Evolutionary conservation across 495 filamentous ascomycete genomes (phyloP), one percentile per base, ranked within the genome.

Genomic region (Annulohypoxylon nitens): DNA sequence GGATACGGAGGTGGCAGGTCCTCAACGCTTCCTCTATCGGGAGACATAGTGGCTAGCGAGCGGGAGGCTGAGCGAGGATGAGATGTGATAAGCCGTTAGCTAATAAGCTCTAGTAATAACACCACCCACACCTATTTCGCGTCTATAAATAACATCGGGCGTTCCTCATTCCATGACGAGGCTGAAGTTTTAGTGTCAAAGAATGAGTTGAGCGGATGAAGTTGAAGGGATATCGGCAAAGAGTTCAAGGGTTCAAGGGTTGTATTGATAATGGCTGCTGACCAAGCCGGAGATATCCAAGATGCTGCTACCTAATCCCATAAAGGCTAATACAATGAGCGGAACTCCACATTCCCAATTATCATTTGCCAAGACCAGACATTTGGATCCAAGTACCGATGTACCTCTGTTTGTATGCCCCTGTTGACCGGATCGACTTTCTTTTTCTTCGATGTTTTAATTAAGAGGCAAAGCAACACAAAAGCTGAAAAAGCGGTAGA

Each of bases 21-120:
- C 30, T 75, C 66, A 37, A 25, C 18, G n/a, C 14, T 63, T 48
- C 73, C 77, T 70, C 75, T 74, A 48, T 76, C 77, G 16, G 77
- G 75, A 0, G 75, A 65, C 75, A 79, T 77, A 2, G 20, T 53
- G 25, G 43, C 30, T 30, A 30, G 20, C 50, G 50, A 47, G 43
- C 54, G 55, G 12, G 53, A 12, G 16, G 57, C 33, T 61, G 39
- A 65, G 36, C 45, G 33, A 41, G 30, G 59, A 26, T 23, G 5
- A 2, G 14, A 39, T 51, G 18, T 47, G 48, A 26, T 51, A 51
- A 18, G 51, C 12, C n/a, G 26, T 34, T 2, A 57, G 30, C 33
- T 34, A 57, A 20, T 8, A 9, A 16, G 30, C 4, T 33, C 14
- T 57, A n/a, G 20, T 18, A 20, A 16, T 34, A n/a, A 12, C 51